Conservation (phyloP, 169 alveolate genomes). For the Plasmodium reichenowi region DNA sequence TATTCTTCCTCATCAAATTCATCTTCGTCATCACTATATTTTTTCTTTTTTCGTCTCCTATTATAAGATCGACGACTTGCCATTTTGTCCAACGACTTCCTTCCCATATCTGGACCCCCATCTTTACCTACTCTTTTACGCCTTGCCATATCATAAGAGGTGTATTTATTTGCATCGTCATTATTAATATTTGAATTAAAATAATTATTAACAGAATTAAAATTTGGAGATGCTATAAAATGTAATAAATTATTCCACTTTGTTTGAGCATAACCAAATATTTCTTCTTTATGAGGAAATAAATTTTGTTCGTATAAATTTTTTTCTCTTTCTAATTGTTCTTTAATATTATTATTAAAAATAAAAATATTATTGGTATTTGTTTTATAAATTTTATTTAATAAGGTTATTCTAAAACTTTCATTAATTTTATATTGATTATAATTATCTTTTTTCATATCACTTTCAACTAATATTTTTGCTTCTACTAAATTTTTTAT, state of each 20-base stretch:
- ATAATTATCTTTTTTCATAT: conserved; percentile 70
- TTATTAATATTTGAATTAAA: neutral
- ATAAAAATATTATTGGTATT: conserved; percentile 37
- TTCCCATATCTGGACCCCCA: no score
- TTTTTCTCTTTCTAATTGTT: conserved; percentile 61
- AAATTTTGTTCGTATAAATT: conserved; percentile 46
- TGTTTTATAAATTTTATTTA: conserved; percentile 66
- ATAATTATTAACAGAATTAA: neutral
- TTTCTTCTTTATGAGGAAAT: conserved; percentile 62
- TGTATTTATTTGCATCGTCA: neutral
- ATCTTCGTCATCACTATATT: neutral
- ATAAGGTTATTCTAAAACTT: conserved; percentile 48
- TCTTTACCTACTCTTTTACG: conserved; percentile 11
- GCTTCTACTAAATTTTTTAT: conserved; percentile 75
- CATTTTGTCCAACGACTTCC: no score
- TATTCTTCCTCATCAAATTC: conserved; percentile 1
- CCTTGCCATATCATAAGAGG: neutral
- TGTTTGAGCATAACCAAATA: conserved; percentile 31
- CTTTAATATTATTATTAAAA: conserved; percentile 58
- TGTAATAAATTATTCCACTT: conserved; percentile 66
- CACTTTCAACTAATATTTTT: conserved; percentile 61
- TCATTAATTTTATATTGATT: conserved; percentile 72
- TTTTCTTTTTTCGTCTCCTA: conserved; percentile 1
- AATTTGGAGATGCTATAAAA: conserved; percentile 69
- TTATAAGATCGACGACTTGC: no score